Evolutionary conservation across 805 yeast genomes (phyloP).

Genomic region (Metschnikowia noctiluminum): DNA sequence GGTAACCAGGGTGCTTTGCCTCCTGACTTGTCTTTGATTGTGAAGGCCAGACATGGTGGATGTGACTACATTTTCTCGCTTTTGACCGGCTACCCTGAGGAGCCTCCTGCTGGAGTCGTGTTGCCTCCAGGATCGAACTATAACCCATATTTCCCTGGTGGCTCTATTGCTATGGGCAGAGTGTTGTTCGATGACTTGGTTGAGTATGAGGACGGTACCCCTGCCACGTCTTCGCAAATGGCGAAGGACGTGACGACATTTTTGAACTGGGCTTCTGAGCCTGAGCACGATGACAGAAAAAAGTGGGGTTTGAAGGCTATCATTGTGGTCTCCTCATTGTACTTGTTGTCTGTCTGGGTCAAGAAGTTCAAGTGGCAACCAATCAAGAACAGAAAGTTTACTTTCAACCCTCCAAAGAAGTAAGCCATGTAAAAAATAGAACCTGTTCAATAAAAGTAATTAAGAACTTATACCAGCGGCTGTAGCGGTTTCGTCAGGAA

Average conservation of each 20-base stretch:
- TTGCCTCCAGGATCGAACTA: constrained; percentile 94
- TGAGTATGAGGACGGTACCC: constrained; percentile 98
- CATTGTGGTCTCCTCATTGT: constrained; percentile 71
- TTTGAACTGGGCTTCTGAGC: constrained; percentile 98
- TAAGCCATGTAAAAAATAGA: constrained; percentile 12
- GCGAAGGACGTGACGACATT: constrained; percentile 96
- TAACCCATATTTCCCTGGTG: constrained; percentile 99
- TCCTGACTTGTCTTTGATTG: constrained; percentile 94
- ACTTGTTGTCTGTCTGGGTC: constrained; percentile 81
- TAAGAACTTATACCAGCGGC: not conserved
- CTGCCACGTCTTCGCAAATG: constrained; percentile 98
- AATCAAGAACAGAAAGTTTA: constrained; percentile 90
- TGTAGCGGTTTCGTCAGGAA: not conserved
- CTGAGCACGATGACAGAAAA: constrained; percentile 98
- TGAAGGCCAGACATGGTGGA: constrained; percentile 99
- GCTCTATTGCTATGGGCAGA: constrained; percentile 98
- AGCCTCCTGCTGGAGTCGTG: constrained; percentile 94
- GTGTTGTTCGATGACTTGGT: constrained; percentile 96
- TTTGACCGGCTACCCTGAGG: constrained; percentile 98
- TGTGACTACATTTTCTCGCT: constrained; percentile 91
- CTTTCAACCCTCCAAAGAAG: constrained; percentile 88
- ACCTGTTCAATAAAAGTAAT: constrained; percentile 8
- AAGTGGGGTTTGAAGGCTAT: constrained; percentile 92
- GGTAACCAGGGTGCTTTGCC: constrained; percentile 99
- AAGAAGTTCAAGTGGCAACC: constrained; percentile 98